These are phyloP conservation scores for Pyrus hybrid DNA, from an alignment of 331 rosid genomes.

Conservation along the genomic window DNA sequence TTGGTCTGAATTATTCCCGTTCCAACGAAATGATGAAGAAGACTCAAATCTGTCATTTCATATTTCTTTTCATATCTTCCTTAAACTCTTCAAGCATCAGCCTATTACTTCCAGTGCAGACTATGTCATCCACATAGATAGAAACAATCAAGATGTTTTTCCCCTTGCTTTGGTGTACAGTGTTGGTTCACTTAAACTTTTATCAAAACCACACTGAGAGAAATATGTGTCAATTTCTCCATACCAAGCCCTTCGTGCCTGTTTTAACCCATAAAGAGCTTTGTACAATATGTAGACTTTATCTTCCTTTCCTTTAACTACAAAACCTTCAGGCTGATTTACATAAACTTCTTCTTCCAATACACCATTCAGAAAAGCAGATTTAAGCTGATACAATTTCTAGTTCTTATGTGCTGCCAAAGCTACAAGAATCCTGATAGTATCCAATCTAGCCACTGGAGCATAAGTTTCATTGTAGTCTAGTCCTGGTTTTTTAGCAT, in stretches of 20 bases:
- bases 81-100: no score
- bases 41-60: no score
- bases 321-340: neutral
- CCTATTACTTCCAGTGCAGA: no score
- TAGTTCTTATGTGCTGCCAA: rapidly evolving
- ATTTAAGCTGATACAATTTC: no score
- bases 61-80: no score
- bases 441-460: no score
- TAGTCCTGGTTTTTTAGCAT: no score
- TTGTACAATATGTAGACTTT: rapidly evolving
- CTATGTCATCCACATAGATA: neutral
- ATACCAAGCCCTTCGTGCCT: neutral
- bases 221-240: neutral
- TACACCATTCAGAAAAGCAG: rapidly evolving
- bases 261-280: rapidly evolving
- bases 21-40: neutral
- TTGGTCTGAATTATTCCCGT: neutral
- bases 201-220: neutral
- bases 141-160: neutral
- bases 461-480: no score
- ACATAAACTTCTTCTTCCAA: neutral
- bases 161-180: no score
- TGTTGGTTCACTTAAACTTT: neutral
- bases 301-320: rapidly evolving
- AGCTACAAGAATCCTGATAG: no score